These are phyloP conservation scores for Magnaporthales sp. DNA, from an alignment of 2,329 filamentous ascomycete genomes.

Conservation along the genomic window DNA sequence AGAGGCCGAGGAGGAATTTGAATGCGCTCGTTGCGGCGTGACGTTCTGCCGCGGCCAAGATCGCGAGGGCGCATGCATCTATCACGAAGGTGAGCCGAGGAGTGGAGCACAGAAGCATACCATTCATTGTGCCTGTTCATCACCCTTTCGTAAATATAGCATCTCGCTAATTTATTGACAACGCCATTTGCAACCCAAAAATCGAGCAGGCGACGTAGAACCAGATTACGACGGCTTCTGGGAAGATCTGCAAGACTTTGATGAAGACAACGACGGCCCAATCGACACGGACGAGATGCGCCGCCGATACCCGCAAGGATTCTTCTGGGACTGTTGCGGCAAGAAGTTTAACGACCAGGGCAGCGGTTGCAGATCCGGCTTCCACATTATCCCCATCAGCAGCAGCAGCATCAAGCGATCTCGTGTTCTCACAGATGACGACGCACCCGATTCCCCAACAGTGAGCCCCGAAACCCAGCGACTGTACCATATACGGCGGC, in stretches of 20 bases:
- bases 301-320: constrained; percentile 11
- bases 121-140: neutral
- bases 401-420: neutral
- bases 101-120: too few species aligned
- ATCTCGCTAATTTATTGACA: neutral
- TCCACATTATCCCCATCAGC: neutral
- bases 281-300: constrained; percentile 11
- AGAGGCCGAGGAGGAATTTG: neutral
- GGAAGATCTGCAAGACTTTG: constrained; percentile 4
- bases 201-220: constrained; percentile 11
- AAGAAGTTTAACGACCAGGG: neutral
- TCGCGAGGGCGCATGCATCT: constrained; percentile 6
- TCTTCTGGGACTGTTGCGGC: constrained; percentile 16
- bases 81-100: constrained; percentile 5
- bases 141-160: neutral
- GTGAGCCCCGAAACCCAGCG: neutral
- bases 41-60: constrained; percentile 9
- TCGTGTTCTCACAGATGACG: neutral
- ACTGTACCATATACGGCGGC: neutral
- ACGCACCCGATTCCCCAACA: neutral
- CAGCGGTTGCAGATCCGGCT: neutral
- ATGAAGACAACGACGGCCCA: constrained; percentile 6
- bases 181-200: neutral
- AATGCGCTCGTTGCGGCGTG: neutral
- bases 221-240: constrained; percentile 8